Base-by-base conservation (phyloP, 73 alveolate genomes). In the Stentor coeruleus region DNA sequence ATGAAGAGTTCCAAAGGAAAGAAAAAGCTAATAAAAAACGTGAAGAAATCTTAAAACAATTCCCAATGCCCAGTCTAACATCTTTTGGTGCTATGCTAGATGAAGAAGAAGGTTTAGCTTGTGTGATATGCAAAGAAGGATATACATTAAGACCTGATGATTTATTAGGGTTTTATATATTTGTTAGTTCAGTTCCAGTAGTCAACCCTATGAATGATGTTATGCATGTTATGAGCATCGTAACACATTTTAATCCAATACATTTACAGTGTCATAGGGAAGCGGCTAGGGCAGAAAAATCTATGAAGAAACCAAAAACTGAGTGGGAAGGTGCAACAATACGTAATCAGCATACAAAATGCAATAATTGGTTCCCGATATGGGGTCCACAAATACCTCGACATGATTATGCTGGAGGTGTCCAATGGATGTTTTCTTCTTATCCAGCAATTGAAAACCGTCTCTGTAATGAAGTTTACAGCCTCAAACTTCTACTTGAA, bases 321-420 rank as follows among this genome's bases (percentile, higher is more conserved):
- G 95, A 90, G 76, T 90, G 95, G 95, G 95, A 90, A 83, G 95
- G 95, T 2, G 95, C 95, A 20, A 81, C 76, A 0, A 90, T 90
- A 26, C 84, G 95, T 42, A 90, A 90, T 74, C 88, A 86, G 26
- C 93, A 90, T 58, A 88, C 95, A 3, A 90, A 90, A 38, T 90
- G 95, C 74, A 90, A 90, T 39, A 90, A 87, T 74, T 77, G 90
- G 75, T 73, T 82, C 83, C 95, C 95, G 31, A 39, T 90, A 3
- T 58, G 84, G 59, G 95, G 95, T 0, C 92, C 92, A 3, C 81
- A 76, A 26, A 58, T 90, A 11, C 79, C 79, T 28, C n/a, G 39
- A 2, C 87, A 11, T 84, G 75, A n/a, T 87, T 84, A 36, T 33
- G 77, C 83, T 84, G 66, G 79, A 15, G 60, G 59, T 38, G 33